Percentiles rank a stretch among this genome's conserved stretches.
Evolutionary conservation across 768 basidiomycete genomes (phyloP).

Genomic region (Auricularia cornea): DNA sequence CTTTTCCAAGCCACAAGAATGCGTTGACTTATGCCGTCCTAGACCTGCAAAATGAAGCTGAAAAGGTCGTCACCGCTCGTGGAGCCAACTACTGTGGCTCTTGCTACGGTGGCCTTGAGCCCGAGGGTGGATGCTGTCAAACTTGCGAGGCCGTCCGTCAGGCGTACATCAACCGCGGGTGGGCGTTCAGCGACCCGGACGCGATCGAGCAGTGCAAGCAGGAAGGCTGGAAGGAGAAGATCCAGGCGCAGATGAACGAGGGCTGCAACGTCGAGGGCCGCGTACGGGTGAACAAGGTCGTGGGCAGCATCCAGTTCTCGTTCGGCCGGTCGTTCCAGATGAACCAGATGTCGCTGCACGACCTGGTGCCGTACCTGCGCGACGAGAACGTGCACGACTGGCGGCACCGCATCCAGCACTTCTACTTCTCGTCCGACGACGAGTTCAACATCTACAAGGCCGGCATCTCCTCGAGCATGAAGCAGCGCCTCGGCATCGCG

Average conservation of each 20-base stretch:
- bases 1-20: too few species aligned
- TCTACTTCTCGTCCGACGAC: slow-evolving; percentile 76
- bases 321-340: slow-evolving; percentile 94
- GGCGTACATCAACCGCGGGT: slow-evolving; percentile 84
- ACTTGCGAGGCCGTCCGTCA: slow-evolving; percentile 91
- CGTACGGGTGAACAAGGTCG: slow-evolving; percentile 93
- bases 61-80: slow-evolving; percentile 57
- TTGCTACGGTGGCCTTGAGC: slow-evolving; percentile 82
- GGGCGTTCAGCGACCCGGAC: slow-evolving; percentile 91
- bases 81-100: slow-evolving; percentile 79
- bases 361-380: slow-evolving; percentile 89
- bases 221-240: slow-evolving; percentile 92
- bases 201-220: slow-evolving; percentile 88
- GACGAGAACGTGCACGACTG: slow-evolving; percentile 86
- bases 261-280: slow-evolving; percentile 91
- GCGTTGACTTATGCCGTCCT: slow-evolving; percentile 33
- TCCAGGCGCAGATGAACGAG: slow-evolving; percentile 85
- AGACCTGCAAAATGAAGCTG: slow-evolving; percentile 81
- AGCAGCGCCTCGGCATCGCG: slow-evolving; percentile 60
- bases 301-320: slow-evolving; percentile 91
- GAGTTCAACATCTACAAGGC: slow-evolving; percentile 69
- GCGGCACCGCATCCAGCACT: slow-evolving; percentile 74
- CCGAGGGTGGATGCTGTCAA: slow-evolving; percentile 83
- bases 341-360: slow-evolving; percentile 68
- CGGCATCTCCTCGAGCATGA: slow-evolving; percentile 51